phyloP scores from a whole-genome alignment of 139 green algal genomes.

The Coelastrella sp. region DNA sequence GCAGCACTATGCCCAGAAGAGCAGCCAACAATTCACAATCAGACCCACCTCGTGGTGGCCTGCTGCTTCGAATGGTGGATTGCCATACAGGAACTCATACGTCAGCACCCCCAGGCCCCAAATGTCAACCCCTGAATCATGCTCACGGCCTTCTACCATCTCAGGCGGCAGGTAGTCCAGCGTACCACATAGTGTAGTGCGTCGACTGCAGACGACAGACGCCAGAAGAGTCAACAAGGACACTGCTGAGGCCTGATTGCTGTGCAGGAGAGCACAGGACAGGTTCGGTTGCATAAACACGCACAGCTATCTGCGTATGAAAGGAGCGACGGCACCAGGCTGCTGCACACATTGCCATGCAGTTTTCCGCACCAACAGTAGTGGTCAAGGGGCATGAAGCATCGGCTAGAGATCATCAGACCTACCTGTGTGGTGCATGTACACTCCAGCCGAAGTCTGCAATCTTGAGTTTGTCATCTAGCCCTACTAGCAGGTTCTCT shows the following conservation, averaged over 20 bases:
- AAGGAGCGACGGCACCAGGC: too few species aligned
- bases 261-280: too few species aligned
- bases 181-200: constrained; percentile 98
- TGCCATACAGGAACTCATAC: constrained; percentile 97
- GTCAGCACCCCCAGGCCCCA: constrained; percentile 97
- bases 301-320: too few species aligned
- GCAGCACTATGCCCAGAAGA: too few species aligned
- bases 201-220: constrained; percentile 61
- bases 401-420: too few species aligned
- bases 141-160: constrained; percentile 91
- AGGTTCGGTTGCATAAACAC: too few species aligned
- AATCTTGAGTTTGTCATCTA: constrained; percentile 97
- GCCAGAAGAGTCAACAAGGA: background rate
- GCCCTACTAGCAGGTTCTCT: constrained; percentile 97
- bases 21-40: too few species aligned
- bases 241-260: too few species aligned
- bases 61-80: constrained; percentile 94
- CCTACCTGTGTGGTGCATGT: constrained; percentile 85
- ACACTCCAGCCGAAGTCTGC: constrained; percentile 99
- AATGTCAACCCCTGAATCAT: constrained; percentile 87
- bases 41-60: constrained; percentile 79
- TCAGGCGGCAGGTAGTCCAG: constrained; percentile 99
- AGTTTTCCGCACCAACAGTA: too few species aligned
- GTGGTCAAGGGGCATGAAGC: too few species aligned
- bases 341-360: too few species aligned